phyloP scores from a whole-genome alignment of 106 monocot genomes.

The Allium fistulosum region DNA sequence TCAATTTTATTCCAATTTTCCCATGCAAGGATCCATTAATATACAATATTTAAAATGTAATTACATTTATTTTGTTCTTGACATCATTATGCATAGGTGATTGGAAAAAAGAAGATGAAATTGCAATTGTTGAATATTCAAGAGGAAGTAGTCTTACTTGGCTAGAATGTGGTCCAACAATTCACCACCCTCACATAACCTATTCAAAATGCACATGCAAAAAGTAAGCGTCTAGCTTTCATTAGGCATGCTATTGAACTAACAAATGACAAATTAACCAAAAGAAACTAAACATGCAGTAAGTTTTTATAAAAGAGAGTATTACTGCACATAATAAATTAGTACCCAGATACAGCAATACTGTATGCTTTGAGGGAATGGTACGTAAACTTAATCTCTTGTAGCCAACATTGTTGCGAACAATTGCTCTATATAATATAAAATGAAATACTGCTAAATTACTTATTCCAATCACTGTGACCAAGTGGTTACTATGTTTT shows the following conservation, averaged over 20 bases:
- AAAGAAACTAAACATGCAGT: too few species aligned
- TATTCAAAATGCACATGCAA: slow-evolving; percentile 14
- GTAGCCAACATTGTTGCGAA: too few species aligned
- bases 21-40: neutral
- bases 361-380: too few species aligned
- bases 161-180: slow-evolving; percentile 77
- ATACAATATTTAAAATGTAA: neutral
- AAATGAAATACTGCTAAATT: slow-evolving; percentile 18
- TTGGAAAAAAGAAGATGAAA: neutral
- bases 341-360: too few species aligned
- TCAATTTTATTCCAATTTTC: neutral
- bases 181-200: slow-evolving; percentile 95
- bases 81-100: neutral
- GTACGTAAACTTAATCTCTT: too few species aligned
- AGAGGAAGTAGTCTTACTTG: slow-evolving; percentile 46
- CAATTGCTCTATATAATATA: too few species aligned
- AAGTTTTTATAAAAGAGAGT: too few species aligned
- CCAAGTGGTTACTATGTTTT: too few species aligned
- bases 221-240: neutral
- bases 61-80: neutral
- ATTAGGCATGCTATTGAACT: too few species aligned
- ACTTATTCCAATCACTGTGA: slow-evolving; percentile 19
- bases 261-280: too few species aligned
- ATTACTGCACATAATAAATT: too few species aligned
- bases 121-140: neutral